Base-by-base conservation (phyloP, 2,329 filamentous ascomycete species). In the Chaetomium globosum region DNA sequence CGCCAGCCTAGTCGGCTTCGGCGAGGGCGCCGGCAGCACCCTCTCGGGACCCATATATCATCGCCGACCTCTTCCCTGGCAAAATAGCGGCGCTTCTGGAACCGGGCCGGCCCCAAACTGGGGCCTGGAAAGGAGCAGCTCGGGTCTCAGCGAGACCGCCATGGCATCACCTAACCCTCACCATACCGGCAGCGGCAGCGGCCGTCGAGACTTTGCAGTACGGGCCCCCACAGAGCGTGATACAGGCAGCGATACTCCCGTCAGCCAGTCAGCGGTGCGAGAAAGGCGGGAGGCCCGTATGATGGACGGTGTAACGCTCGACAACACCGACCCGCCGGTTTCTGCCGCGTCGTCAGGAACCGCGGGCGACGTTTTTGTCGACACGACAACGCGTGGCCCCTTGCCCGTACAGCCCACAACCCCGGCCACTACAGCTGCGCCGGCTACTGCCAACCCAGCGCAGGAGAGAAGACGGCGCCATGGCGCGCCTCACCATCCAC, bases 1-100 rank as follows among this genome's bases (percentile, higher is more conserved):
- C 60, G 91, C 89, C 2, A 94, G 90, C 68, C 82, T 97, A 6
- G 94, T 97, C 10, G 94, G 90, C 0, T 97, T 97, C 71, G 94
- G 94, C 58, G 93, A 97, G 76, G 94, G 93, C 39, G 93, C 94
- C 10, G 91, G 89, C 71, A 92, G 90, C 75, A 92, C 92, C 5
- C 88, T 93, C 64, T 92, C 88, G 66, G 92, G 92, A 0, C 91
- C 91, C 48, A 90, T 90, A 74, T 84, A 90, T 78, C 80, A 85
- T 75, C 78, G 84, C 66, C 75, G 83, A 56, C 76, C 80, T 59
- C 77, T 77, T 68, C 81, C 80, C 71, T 66, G 75, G 59, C 71
- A 70, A 5, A 77, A 63, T 73, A 74, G 68, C 72, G 77, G 71
- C 48, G 2, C 48, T 51, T 4, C 66, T 73, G 39, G 13, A 16